Conservation (phyloP, 2,329 filamentous ascomycete species). For the Colletotrichum costaricense region DNA sequence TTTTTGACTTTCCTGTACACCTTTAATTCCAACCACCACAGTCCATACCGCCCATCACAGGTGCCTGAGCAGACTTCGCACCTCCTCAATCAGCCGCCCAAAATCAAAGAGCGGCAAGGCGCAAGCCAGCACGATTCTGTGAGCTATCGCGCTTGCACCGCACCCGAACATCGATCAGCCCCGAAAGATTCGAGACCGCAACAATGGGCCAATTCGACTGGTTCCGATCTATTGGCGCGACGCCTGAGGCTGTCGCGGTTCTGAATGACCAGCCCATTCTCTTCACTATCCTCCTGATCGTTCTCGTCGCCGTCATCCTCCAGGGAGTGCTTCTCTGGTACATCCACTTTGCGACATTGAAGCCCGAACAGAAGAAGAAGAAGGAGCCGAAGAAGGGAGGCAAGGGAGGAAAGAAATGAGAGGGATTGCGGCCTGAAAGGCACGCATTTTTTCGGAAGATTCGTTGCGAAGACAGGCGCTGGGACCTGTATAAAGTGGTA, state of each 20-base stretch:
- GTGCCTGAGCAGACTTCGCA: constrained; percentile 18
- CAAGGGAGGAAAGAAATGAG: constrained; percentile 43
- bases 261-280: constrained; percentile 71
- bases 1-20: constrained; percentile 20
- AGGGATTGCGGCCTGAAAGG: background rate
- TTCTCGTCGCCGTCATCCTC: constrained; percentile 60
- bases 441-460: background rate
- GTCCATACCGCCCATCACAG: constrained; percentile 17
- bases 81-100: background rate
- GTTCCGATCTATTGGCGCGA: constrained; percentile 67
- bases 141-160: background rate
- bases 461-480: background rate
- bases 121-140: background rate
- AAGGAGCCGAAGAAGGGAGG: constrained; percentile 55
- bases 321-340: constrained; percentile 64
- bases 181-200: background rate
- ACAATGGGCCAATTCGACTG: constrained; percentile 67
- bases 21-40: constrained; percentile 24
- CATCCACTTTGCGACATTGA: constrained; percentile 70
- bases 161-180: background rate
- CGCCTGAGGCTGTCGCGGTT: constrained; percentile 66
- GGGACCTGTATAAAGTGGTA: background rate
- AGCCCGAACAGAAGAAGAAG: constrained; percentile 69
- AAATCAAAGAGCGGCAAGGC: background rate
- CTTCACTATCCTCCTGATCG: constrained; percentile 67